phyloP scores from a whole-genome alignment of 495 filamentous ascomycete genomes.

The Penicillium subrubescens region DNA sequence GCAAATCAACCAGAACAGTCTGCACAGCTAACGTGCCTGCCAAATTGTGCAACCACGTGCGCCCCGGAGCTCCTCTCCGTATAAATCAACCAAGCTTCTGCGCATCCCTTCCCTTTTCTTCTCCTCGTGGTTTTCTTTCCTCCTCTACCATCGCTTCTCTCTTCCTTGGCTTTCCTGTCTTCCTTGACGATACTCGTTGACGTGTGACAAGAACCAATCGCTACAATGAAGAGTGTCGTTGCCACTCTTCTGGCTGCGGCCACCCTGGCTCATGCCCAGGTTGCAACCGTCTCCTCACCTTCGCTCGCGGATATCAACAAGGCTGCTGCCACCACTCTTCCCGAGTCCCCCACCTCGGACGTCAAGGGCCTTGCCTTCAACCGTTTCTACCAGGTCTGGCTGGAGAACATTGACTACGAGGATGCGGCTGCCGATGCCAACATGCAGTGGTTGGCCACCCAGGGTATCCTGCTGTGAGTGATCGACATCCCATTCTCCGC shows the following conservation, averaged over 20 bases:
- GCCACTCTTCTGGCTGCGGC: conserved; percentile 25
- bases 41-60: conserved; percentile 1
- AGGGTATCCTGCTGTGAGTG: conserved; percentile 59
- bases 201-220: not conserved
- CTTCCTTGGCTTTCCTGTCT: not conserved
- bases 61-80: not conserved
- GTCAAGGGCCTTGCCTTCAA: conserved; percentile 66
- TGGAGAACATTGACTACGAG: conserved; percentile 69
- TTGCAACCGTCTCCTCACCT: conserved; percentile 32
- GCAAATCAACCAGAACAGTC: not conserved
- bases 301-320: conserved; percentile 31
- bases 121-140: not conserved
- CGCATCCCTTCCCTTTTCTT: conserved; percentile 1
- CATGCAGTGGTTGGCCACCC: conserved; percentile 56
- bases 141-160: conserved; percentile 3
- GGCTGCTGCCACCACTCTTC: conserved; percentile 32
- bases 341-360: conserved; percentile 53
- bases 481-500: not conserved
- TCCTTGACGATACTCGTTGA: not conserved
- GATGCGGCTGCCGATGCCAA: conserved; percentile 52
- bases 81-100: not conserved
- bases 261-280: conserved; percentile 26
- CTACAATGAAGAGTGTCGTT: conserved; percentile 31
- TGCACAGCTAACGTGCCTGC: not conserved
- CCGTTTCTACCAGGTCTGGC: conserved; percentile 68